phyloP scores from a whole-genome alignment of 108 stramenopile genomes.

The Parietichytrium sp. region DNA sequence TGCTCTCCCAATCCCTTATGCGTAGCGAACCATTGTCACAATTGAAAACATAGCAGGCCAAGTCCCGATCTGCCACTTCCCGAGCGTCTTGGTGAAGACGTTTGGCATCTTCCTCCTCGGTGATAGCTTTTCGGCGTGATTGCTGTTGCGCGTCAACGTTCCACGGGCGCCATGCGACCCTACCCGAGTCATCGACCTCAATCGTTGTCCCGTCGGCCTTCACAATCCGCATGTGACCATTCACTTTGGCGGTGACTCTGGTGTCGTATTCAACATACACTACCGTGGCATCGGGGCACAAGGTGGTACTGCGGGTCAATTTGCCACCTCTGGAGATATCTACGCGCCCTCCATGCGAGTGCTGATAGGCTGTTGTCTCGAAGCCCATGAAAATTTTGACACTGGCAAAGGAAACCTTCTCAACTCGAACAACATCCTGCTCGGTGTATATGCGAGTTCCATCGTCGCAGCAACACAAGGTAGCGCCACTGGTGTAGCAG shows the following conservation, averaged over 20 bases:
- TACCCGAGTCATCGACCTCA: background rate
- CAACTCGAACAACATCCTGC: background rate
- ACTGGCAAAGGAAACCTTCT: background rate
- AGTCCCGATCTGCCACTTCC: background rate
- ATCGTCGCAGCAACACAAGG: background rate
- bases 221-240: conserved; percentile 14
- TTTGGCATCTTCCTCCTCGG: no score
- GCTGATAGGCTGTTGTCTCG: background rate
- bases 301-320: background rate
- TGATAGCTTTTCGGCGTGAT: no score
- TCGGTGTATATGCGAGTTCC: conserved; percentile 2
- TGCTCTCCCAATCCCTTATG: conserved; percentile 3
- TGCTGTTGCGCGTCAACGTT: background rate
- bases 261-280: conserved; percentile 10
- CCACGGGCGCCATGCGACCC: background rate
- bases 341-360: background rate
- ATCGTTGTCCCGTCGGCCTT: conserved; percentile 23
- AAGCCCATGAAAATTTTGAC: background rate
- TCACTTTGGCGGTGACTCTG: background rate
- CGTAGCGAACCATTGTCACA: background rate
- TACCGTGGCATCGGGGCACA: conserved; percentile 15
- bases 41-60: background rate
- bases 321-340: conserved; percentile 15
- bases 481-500: background rate
- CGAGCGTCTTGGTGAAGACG: background rate